phyloP scores from a whole-genome alignment of 192 early-diverging fungal species.

The Backusella tarrabulga region DNA sequence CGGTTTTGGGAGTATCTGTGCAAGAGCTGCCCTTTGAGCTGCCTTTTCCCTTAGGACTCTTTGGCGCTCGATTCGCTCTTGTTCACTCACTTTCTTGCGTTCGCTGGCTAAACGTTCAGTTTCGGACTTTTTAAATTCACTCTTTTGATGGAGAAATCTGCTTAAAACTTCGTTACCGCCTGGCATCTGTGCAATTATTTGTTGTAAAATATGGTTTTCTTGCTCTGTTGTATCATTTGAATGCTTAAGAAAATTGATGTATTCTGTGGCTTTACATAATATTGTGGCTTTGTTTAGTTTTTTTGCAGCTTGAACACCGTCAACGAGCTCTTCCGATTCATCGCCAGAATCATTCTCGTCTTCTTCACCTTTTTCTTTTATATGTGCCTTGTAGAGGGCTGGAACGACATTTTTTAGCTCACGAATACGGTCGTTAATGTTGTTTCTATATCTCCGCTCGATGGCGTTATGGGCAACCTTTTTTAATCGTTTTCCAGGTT shows the following conservation, averaged over 20 bases:
- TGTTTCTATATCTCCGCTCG: slow-evolving; percentile 93
- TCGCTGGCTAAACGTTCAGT: slow-evolving; percentile 2
- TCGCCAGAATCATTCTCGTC: slow-evolving; percentile 33
- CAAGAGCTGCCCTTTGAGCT: slow-evolving; percentile 19
- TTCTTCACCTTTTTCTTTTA: slow-evolving; percentile 37
- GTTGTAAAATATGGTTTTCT: slow-evolving; percentile 49
- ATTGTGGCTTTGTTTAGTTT: slow-evolving; percentile 97
- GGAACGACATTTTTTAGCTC: slow-evolving; percentile 88
- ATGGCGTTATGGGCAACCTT: slow-evolving; percentile 96
- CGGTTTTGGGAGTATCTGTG: slow-evolving; percentile 13
- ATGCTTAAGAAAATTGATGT: slow-evolving; percentile 66
- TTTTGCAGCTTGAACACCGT: slow-evolving; percentile 81
- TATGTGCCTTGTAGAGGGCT: slow-evolving; percentile 57
- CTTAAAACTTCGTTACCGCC: slow-evolving; percentile 44
- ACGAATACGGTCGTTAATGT: slow-evolving; percentile 94
- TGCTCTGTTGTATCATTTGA: slow-evolving; percentile 37
- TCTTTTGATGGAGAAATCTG: slow-evolving; percentile 17
- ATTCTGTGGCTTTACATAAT: slow-evolving; percentile 88
- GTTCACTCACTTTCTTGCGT: background rate
- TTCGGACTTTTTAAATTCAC: slow-evolving; percentile 11
- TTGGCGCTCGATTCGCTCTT: slow-evolving; percentile 10
- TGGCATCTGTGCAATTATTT: slow-evolving; percentile 45
- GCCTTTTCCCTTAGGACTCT: slow-evolving; percentile 9
- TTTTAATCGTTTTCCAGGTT: slow-evolving; percentile 62
- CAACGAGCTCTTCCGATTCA: slow-evolving; percentile 51